phyloP scores from a whole-genome alignment of 345 rosid genomes.

The Xanthoceras sorbifolium region DNA sequence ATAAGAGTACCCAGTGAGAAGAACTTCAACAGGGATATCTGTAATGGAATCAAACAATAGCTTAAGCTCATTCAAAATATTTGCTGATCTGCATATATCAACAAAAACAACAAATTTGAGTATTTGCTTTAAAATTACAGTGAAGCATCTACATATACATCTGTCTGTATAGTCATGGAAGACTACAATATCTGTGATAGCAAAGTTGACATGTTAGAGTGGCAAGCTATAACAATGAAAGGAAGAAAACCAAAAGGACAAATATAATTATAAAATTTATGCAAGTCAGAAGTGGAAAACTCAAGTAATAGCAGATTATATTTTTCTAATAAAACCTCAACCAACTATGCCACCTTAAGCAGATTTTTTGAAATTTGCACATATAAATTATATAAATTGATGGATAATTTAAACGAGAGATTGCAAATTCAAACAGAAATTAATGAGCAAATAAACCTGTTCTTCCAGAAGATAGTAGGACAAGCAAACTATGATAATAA shows the following conservation, averaged over 20 bases:
- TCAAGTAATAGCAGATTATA: not conserved
- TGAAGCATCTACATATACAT: not conserved
- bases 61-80: conserved; percentile 60
- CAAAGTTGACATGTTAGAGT: not conserved
- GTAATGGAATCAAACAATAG: conserved; percentile 46
- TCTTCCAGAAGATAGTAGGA: not conserved
- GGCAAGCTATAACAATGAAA: not conserved
- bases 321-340: not conserved
- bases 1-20: conserved; percentile 65
- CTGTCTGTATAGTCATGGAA: not conserved
- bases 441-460: not conserved
- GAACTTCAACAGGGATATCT: conserved; percentile 73
- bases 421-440: not conserved
- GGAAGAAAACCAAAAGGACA: not conserved
- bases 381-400: not conserved
- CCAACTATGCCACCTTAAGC: not conserved
- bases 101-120: not conserved
- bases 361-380: not conserved
- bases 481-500: not conserved
- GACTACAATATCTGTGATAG: not conserved
- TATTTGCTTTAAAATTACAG: not conserved
- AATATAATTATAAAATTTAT: not conserved
- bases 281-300: not conserved
- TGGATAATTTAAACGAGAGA: not conserved
- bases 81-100: conserved; percentile 52